A percentile compares a stretch with the other conserved stretches of the same genome.
Evolutionary conservation across 2,329 filamentous ascomycete species (phyloP).

Genomic region (Ophiostoma australiae): DNA sequence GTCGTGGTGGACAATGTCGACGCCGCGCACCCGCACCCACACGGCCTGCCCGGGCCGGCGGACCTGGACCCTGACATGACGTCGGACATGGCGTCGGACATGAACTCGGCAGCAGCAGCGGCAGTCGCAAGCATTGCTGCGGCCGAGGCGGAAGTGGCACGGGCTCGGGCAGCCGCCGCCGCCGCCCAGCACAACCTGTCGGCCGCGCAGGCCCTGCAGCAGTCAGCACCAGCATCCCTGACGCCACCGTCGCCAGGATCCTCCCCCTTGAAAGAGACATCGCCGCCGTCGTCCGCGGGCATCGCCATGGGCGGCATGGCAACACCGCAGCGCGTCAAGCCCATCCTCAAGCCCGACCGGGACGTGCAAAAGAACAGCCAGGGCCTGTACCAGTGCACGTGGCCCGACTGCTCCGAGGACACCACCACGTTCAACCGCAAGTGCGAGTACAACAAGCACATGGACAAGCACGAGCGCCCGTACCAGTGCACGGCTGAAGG

Average conservation of each 20-base stretch:
- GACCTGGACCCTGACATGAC: not conserved
- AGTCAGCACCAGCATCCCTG: constrained; percentile 4
- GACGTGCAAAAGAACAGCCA: constrained; percentile 58
- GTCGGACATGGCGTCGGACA: constrained; percentile 6
- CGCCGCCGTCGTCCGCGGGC: constrained; percentile 29
- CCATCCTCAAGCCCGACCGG: constrained; percentile 56
- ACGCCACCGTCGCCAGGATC: constrained; percentile 25
- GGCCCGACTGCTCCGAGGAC: constrained; percentile 62
- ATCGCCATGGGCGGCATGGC: not conserved
- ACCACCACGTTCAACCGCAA: constrained; percentile 67
- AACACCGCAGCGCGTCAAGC: constrained; percentile 41
- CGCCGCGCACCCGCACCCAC: not conserved
- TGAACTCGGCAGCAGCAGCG: constrained; percentile 24
- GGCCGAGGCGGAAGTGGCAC: constrained; percentile 18
- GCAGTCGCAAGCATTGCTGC: constrained; percentile 21
- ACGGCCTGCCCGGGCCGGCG: constrained; percentile 8
- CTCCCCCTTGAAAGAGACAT: constrained; percentile 30
- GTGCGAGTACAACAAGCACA: constrained; percentile 97
- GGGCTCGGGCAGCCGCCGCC: not conserved
- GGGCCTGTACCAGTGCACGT: constrained; percentile 73
- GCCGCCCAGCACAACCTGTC: constrained; percentile 5
- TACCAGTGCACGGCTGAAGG: constrained; percentile 79
- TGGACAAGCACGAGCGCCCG: constrained; percentile 95
- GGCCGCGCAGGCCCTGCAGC: not conserved
- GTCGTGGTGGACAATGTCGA: not conserved